Base-by-base conservation (phyloP, 2,329 filamentous ascomycete species). In the Beauveria medogensis region DNA sequence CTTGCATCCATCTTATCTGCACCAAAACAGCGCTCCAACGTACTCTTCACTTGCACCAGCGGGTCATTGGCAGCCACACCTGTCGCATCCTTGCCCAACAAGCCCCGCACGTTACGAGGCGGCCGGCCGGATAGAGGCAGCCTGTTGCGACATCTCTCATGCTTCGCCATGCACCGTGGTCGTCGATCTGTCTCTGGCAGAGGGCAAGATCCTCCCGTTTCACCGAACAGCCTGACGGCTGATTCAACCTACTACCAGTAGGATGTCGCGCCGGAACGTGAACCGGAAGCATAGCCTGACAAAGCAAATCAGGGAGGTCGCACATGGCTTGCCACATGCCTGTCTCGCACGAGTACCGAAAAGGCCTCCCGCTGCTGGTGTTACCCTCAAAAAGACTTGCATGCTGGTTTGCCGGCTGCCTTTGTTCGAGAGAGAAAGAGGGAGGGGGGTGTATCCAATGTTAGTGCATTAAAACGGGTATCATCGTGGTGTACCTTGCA, bases 401-500 rank as follows among this genome's bases (percentile, higher is more conserved):
- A 14, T 51, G 46, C 37, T 50, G 43, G 48, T 46, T 44, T 53
- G 26, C 9, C 37, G n/a, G 28, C 44, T n/a, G 20, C 12, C n/a
- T 43, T 24, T 56, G 54, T 46, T 47, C 18, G 26, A 20, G 41
- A 7, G 12, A 34, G 26, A 20, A 6, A 18, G 4, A 5, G n/a
- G 20, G 20, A 20, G 12, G 55, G 46, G 46, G 18, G 47, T 12
- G 55, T 41, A 26, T 20, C 22, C 37, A 28, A 50, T 9, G 20
- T 51, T 22, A 20, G 28, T 51, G 46, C 55, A 47, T 47, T 58
- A 58, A 43, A 52, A n/a, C 22, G 56, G 48, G 10, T 16, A 37
- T 59, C 40, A 53, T 52, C 56, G 56, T 46, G 22, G n/a, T 43
- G 56, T 59, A 53, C 56, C 56, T 59, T 59, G 56, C 56, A 59